Evolutionary conservation across 371 early-diverging fungal genomes (phyloP).

Genomic region (Nematocida parisii): DNA sequence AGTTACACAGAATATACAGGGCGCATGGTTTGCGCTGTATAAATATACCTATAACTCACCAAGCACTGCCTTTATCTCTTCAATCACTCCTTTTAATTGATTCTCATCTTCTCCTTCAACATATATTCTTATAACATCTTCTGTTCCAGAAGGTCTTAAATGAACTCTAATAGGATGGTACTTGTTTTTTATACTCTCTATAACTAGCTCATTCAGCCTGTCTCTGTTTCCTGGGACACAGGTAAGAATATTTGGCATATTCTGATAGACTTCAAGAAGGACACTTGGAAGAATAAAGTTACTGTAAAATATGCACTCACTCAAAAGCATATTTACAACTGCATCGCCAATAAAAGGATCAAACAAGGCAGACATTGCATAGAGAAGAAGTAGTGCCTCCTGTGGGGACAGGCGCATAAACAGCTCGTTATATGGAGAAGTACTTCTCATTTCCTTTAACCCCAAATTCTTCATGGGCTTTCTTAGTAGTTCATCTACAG

Average conservation of each 20-base stretch:
- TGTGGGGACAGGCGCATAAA: conserved; percentile 66
- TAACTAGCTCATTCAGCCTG: conserved; percentile 73
- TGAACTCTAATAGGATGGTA: conserved; percentile 31
- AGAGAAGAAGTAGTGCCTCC: conserved; percentile 70
- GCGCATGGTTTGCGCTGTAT: too few species aligned
- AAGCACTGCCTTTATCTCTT: conserved; percentile 24
- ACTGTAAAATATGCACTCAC: conserved; percentile 80
- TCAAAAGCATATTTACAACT: conserved; percentile 86
- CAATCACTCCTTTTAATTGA: conserved; percentile 9
- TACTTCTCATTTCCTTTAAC: neutral
- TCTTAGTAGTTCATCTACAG: conserved; percentile 26
- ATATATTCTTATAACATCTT: conserved; percentile 95
- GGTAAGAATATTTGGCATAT: conserved; percentile 37
- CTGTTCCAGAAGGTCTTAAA: conserved; percentile 91
- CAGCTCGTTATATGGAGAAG: conserved; percentile 29
- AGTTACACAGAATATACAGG: too few species aligned
- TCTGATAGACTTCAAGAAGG: conserved; percentile 28
- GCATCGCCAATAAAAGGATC: conserved; percentile 92
- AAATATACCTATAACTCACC: neutral
- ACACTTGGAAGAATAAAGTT: conserved; percentile 18
- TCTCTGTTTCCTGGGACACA: conserved; percentile 57
- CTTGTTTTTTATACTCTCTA: conserved; percentile 81
- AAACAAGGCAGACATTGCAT: conserved; percentile 77
- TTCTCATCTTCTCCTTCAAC: conserved; percentile 71
- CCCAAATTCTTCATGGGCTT: neutral